Evolutionary conservation across 2,329 filamentous ascomycete species (phyloP), one percentile per base, ranked within the genome.

Genomic region (Apiospora sp.): DNA sequence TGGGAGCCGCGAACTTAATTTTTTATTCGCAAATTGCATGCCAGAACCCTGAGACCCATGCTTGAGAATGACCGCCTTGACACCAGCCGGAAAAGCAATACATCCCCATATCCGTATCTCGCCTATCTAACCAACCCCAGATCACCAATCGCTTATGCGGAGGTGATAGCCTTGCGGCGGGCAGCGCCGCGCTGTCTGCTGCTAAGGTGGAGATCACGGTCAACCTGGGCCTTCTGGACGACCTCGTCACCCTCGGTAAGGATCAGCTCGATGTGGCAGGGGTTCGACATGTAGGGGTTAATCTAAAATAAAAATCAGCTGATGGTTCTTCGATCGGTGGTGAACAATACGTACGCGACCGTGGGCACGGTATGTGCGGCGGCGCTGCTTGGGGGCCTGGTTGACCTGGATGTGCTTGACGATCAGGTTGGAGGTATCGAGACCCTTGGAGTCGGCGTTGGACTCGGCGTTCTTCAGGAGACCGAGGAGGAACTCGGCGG

Each of bases 381-480:
- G 92, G 86, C 96, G 93, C 91, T 98, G 96, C 93, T 98, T 98
- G 83, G 96, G 96, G 81, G 96, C 97, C 91, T 99, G 96, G 94
- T 99, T 99, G 91, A 99, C 96, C 91, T 99, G 96, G 89, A 99
- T 99, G 93, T 98, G 97, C 94, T 98, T 98, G 89, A 99, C 94
- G 85, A 98, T 88, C 84, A 99, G 90, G 91, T 97, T 97, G 88
- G 92, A 92, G 84, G 95, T 98, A 88, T 99, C 95, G 83, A 98
- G 94, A 83, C 95, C 95, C 91, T 98, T 98, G 86, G 94, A 93
- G 82, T 98, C 95, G 85, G 95, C 95, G 87, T 98, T 98, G 89
- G 95, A 92, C 90, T 97, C 95, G 80, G 95, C 95, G 88, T 98
- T 98, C 92, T 95, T 96, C 82, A 99, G 94, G 82, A 99, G 94